These are phyloP conservation scores for Ceratobasidium sp. DNA, from an alignment of 1,284 basidiomycete genomes.

Conservation along the genomic window DNA sequence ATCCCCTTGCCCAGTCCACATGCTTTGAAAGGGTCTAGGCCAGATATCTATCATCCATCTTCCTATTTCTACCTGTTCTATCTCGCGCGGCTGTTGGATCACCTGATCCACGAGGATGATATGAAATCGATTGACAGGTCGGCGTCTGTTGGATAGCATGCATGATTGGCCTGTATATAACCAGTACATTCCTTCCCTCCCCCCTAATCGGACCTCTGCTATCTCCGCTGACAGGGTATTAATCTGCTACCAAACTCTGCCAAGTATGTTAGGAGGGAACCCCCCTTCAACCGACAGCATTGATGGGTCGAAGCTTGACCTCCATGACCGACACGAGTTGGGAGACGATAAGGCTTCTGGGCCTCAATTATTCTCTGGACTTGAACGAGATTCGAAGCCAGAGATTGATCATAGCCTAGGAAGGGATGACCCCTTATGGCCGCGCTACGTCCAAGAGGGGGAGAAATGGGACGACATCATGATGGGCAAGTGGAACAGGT, in stretches of 20 bases:
- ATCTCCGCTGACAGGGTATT: background rate
- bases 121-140: background rate
- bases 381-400: background rate
- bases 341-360: background rate
- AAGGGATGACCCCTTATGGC: constrained; percentile 1
- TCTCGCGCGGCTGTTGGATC: background rate
- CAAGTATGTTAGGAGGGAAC: too few relatives aligned
- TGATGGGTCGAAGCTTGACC: too few relatives aligned
- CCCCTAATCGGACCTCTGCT: background rate
- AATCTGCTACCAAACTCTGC: too few relatives aligned
- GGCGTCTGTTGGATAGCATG: background rate
- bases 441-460: background rate
- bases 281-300: too few relatives aligned
- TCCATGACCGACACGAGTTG: background rate
- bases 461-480: background rate
- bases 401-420: background rate
- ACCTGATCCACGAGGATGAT: too few relatives aligned
- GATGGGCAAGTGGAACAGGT: constrained; percentile 11
- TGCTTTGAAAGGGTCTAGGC: background rate
- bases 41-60: background rate
- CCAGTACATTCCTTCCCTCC: background rate
- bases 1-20: background rate
- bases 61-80: background rate
- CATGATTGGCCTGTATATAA: background rate
- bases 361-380: background rate